Evolutionary conservation across 1,284 basidiomycete species (phyloP), one percentile per base, ranked within the genome.

Genomic region (Tausonia pullulans): DNA sequence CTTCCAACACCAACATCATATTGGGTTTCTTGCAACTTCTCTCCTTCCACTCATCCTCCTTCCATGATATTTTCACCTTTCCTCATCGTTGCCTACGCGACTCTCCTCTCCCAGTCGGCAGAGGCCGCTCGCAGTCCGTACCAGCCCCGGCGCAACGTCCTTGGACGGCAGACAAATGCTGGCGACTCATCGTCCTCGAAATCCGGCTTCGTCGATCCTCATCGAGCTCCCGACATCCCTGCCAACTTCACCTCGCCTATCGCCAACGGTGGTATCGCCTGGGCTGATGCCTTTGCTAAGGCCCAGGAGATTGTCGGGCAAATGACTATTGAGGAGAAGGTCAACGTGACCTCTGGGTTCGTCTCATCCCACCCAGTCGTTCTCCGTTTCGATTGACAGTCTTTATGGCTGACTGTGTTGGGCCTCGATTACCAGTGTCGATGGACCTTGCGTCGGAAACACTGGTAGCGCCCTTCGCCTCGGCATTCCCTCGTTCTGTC

Each of bases 401-500:
- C 48, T 49, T 14, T 9, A 8, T 49, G 48, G 14, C 48, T 14
- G 9, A 49, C 48, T 49, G 9, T 49, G 2, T 49, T 9, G 27
- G 27, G 27, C 48, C 14, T 14, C 1, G 2, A 9, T 49, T 14
- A 49, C 55, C 4, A 41, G 55, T n/a, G 43, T 56, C 41, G 5
- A 8, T 6, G 54, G 54, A 13, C 54, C 54, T 8, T 56, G 54
- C 54, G 54, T 41, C 60, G 85, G 86, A 67, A 78, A 84, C 70
- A 74, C 79, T 11, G 81, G 82, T 8, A 73, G 74, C 46, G 74
- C 78, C 16, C 70, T 73, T 5, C 69, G 76, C 3, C 76, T 76
- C 6, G 73, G 74, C 62, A 79, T 78, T 45, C 84, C 84, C 2
- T 84, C 85, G 7, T 73, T 88, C 14, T 90, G 87, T 72, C 72